phyloP scores from a whole-genome alignment of 106 monocot genomes.

The Dioscorea zingiberensis region DNA sequence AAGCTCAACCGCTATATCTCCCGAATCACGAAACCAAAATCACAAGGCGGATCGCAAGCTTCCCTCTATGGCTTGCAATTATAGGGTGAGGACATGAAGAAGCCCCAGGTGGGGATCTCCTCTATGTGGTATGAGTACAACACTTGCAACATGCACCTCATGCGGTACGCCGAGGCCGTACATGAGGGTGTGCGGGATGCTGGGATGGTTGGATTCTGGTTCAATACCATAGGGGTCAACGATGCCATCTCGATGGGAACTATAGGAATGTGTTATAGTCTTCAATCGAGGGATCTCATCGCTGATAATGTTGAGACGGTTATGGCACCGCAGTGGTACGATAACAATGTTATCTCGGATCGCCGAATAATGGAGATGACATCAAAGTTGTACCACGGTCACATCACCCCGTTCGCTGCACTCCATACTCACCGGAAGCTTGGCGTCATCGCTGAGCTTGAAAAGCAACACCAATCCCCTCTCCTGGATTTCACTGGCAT shows the following conservation, averaged over 20 bases:
- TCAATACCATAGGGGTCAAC: constrained; percentile 92
- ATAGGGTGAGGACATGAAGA: constrained; percentile 67
- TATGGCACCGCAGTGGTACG: constrained; percentile 97
- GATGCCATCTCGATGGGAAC: constrained; percentile 99
- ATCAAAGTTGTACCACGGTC: no score
- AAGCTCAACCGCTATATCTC: constrained; percentile 89
- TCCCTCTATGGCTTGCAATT: constrained; percentile 91
- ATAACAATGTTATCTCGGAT: constrained; percentile 84
- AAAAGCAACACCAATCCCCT: no score
- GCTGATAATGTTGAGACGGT: constrained; percentile 95
- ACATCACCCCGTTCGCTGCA: no score
- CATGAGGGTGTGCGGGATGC: constrained; percentile 67
- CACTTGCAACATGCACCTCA: constrained; percentile 98
- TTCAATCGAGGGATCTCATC: constrained; percentile 89
- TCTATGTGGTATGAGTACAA: constrained; percentile 98
- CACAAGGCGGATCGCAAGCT: constrained; percentile 93
- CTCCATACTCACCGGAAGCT: no score
- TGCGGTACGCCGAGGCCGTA: constrained; percentile 72
- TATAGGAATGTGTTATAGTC: constrained; percentile 89
- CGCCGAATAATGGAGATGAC: no score
- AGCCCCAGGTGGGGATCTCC: constrained; percentile 92
- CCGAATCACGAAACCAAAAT: constrained; percentile 91
- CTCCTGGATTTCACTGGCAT: no score
- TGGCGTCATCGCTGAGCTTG: no score
- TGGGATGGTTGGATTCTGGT: constrained; percentile 86